Base-by-base conservation (phyloP, 2,329 filamentous ascomycete genomes). In the Cordyceps tenuipes region DNA sequence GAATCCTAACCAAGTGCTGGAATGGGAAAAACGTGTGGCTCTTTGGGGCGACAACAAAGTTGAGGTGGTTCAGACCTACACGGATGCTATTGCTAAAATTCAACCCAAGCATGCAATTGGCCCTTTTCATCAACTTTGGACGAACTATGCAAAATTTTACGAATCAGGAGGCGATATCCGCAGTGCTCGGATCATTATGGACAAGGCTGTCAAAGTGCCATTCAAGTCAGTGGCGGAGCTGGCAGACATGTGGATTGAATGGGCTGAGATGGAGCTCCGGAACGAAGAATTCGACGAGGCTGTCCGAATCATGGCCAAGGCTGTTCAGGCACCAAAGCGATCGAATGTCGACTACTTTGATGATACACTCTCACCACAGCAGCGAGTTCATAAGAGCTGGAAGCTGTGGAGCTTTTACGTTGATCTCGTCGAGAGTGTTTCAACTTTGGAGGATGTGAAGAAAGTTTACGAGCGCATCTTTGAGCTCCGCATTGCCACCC, bases 291-390 rank as follows among this genome's bases (percentile, higher is more conserved):
- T 97, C 65, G 92, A 97, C 70, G 88, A 90, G 68, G 94, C 95
- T 3, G 88, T 97, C 63, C 88, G 88, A 63, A 93, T 99, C 70
- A 97, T 99, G 92, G 90, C 90, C 46, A 97, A 96, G 73, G 94
- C 94, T 19, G 93, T 94, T 5, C 92, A 96, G 72, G 90, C 94
- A n/a, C 92, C 94, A 0, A 97, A 97, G 74, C 81, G 91, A 65
- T 97, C 93, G n/a, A 95, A 86, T 2, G 91, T 99, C n/a, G 94
- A 99, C 76, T 99, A 97, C 71, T 99, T 97, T 69, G 94, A 99
- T 71, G 95, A 99, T 71, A 91, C 84, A 0, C 78, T 99, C 7
- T 91, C 91, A 1, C 93, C 94, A 4, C 94, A 99, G 71, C 94
- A 97, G 76, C 85, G 95, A 63, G 90, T 99, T 3, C 94, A 99